phyloP scores from a whole-genome alignment of 805 yeast species.

The Monosporozyma yasuniensis region DNA sequence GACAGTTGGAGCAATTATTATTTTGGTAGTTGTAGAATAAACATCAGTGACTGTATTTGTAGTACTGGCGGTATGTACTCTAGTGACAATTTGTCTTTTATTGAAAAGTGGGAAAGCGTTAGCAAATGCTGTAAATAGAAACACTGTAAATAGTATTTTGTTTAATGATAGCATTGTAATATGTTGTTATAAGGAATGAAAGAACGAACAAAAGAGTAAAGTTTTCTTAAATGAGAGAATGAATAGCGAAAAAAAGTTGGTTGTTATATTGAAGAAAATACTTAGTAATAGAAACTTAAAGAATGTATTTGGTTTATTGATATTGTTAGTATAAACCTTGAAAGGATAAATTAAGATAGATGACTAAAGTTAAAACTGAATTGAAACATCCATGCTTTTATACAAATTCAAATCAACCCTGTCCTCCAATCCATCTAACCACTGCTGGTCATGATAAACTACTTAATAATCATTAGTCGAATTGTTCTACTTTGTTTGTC shows the following conservation, averaged over 20 bases:
- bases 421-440: not conserved
- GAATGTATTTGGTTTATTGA: not conserved
- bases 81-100: constrained; percentile 40
- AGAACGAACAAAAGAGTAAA: not conserved
- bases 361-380: not conserved
- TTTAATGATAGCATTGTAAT: not conserved
- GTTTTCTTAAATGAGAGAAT: not conserved
- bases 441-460: not conserved
- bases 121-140: constrained; percentile 6
- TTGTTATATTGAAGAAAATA: not conserved
- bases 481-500: not conserved
- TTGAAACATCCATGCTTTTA: not conserved
- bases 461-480: not conserved
- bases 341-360: not conserved
- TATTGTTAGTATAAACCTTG: not conserved
- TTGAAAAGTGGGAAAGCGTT: constrained; percentile 23
- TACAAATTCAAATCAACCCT: not conserved
- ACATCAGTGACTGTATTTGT: constrained; percentile 37
- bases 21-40: constrained; percentile 34
- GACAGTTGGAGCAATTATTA: constrained; percentile 35
- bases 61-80: constrained; percentile 48
- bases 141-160: not conserved
- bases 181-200: not conserved
- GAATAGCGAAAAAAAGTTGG: not conserved
- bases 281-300: not conserved